These are phyloP conservation scores for Plectosphaerella plurivora DNA, from an alignment of 2,329 filamentous ascomycete genomes.

Conservation along the genomic window DNA sequence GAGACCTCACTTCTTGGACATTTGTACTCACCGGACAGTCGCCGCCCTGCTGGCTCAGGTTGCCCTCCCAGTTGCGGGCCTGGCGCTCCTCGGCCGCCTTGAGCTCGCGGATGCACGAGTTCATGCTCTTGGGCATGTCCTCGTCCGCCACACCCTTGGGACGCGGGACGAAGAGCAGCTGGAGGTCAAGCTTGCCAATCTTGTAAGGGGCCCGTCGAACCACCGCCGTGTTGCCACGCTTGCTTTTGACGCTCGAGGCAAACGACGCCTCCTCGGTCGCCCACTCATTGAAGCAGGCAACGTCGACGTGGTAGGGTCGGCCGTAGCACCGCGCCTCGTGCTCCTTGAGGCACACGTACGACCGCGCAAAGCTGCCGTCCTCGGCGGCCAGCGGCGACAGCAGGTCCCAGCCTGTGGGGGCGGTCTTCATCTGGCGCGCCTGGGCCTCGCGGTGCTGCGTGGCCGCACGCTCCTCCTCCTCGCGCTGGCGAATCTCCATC, in stretches of 20 bases:
- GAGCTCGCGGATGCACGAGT: slow-evolving; percentile 88
- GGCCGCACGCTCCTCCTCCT: slow-evolving; percentile 73
- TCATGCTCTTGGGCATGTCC: slow-evolving; percentile 99
- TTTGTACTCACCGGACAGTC: slow-evolving; percentile 79
- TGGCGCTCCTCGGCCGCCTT: slow-evolving; percentile 81
- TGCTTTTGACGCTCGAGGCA: slow-evolving; percentile 89
- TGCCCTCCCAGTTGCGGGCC: slow-evolving; percentile 77
- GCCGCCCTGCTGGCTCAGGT: slow-evolving; percentile 92
- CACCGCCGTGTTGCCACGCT: slow-evolving; percentile 67
- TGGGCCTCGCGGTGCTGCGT: slow-evolving; percentile 61
- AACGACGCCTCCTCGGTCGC: slow-evolving; percentile 77
- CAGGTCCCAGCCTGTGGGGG: slow-evolving; percentile 78
- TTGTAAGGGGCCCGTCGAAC: slow-evolving; percentile 91
- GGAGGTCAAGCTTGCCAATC: slow-evolving; percentile 88
- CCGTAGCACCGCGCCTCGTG: slow-evolving; percentile 87
- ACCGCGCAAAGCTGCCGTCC: slow-evolving; percentile 89
- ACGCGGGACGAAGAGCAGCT: slow-evolving; percentile 90
- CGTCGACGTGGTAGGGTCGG: slow-evolving; percentile 79
- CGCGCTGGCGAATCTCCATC: slow-evolving; percentile 75
- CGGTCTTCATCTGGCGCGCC: slow-evolving; percentile 56
- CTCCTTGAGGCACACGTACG: slow-evolving; percentile 91
- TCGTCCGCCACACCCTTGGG: slow-evolving; percentile 84
- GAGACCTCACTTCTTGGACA: slow-evolving; percentile 15
- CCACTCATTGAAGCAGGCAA: slow-evolving; percentile 98
- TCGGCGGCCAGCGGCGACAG: slow-evolving; percentile 81